phyloP scores from a whole-genome alignment of 306 rosid genomes.

The Cucurbita ficifolia region DNA sequence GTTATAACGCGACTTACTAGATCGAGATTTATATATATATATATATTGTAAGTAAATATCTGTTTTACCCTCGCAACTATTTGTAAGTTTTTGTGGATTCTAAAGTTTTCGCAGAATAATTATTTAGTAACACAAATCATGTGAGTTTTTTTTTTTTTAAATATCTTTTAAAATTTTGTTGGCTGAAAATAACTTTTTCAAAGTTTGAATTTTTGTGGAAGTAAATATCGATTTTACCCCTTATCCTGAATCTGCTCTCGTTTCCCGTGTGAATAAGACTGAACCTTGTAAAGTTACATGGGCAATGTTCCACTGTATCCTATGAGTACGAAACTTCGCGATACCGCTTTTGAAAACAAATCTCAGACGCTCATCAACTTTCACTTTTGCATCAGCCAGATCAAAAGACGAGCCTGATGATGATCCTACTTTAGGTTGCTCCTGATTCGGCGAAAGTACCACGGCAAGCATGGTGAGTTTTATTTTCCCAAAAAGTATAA shows the following conservation, averaged over 20 bases:
- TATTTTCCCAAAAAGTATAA: background rate
- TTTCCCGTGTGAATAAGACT: slow-evolving; percentile 9
- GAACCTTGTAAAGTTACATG: background rate
- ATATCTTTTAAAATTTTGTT: background rate
- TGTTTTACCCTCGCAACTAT: too few relatives aligned
- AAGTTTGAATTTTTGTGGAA: background rate
- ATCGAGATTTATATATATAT: too few relatives aligned
- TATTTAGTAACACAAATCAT: too few relatives aligned
- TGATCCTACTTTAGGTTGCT: background rate
- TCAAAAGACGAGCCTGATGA: background rate
- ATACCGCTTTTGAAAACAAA: background rate
- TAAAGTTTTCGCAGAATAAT: too few relatives aligned
- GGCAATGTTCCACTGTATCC: background rate
- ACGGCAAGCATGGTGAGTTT: background rate
- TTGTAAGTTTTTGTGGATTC: too few relatives aligned
- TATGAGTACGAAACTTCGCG: background rate
- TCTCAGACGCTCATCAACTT: background rate
- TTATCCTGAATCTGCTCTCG: slow-evolving; percentile 12
- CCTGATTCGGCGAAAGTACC: background rate
- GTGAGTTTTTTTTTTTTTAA: too few relatives aligned
- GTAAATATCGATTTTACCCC: slow-evolving; percentile 14
- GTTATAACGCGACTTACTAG: too few relatives aligned
- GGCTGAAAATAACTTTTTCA: background rate
- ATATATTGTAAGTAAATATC: too few relatives aligned
- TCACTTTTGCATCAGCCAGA: background rate